Percentiles rank a stretch among this genome's conserved stretches.
phyloP scores from a whole-genome alignment of 805 yeast genomes.

The Wickerhamia fluorescens region DNA sequence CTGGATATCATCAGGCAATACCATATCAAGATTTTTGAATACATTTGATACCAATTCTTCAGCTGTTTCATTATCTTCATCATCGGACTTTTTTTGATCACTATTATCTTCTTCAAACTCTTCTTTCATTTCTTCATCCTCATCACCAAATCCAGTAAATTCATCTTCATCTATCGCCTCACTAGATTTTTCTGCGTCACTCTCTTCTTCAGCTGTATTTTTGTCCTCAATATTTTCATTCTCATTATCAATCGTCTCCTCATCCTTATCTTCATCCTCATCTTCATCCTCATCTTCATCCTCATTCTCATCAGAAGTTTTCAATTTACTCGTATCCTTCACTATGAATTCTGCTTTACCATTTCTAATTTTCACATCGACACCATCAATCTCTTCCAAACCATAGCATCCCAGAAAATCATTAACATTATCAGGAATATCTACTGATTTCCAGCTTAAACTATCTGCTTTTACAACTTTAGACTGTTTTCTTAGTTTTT shows the following conservation, averaged over 20 bases:
- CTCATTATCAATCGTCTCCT: constrained; percentile 12
- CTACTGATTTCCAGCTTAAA: constrained; percentile 74
- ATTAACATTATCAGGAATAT: constrained; percentile 73
- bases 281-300: constrained; percentile 11
- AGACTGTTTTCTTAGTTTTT: constrained; percentile 23
- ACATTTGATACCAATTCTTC: constrained; percentile 21
- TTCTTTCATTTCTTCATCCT: constrained; percentile 4
- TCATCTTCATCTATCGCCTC: constrained; percentile 21
- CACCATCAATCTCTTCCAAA: constrained; percentile 90
- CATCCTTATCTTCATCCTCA: constrained; percentile 2
- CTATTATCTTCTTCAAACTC: neutral
- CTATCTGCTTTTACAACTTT: constrained; percentile 43
- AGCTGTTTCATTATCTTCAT: constrained; percentile 1
- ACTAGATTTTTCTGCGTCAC: constrained; percentile 11
- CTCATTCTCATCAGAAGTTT: constrained; percentile 20
- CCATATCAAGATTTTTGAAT: constrained; percentile 19
- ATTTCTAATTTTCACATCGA: constrained; percentile 65
- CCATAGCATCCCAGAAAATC: constrained; percentile 92
- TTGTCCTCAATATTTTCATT: constrained; percentile 12
- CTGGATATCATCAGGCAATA: constrained; percentile 32
- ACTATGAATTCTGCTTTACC: constrained; percentile 56
- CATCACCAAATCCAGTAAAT: constrained; percentile 20
- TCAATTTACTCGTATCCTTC: constrained; percentile 27
- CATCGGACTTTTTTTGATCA: neutral
- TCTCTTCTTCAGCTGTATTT: constrained; percentile 11